Conservation (phyloP, 441 rosid genomes). For the Populus hybrid region DNA sequence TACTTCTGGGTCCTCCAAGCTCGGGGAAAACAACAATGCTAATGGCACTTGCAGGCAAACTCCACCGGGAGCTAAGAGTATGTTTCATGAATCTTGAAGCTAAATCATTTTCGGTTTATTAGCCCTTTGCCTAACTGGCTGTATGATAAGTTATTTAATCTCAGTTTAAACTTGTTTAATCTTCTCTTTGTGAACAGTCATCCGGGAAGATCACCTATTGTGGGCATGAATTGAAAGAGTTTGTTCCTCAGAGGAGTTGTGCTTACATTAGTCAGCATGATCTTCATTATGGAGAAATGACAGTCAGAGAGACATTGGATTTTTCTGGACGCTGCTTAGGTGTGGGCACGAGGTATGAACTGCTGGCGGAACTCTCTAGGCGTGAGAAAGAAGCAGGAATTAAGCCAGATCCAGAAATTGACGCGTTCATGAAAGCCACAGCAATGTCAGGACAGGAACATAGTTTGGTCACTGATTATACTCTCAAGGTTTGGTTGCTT, state of each 20-base stretch:
- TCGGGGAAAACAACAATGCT: constrained; percentile 82
- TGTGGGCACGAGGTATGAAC: constrained; percentile 75
- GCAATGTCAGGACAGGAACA: constrained; percentile 75
- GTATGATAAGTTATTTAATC: not conserved
- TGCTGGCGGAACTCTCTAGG: constrained; percentile 64
- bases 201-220: constrained; percentile 75
- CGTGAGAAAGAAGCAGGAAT: constrained; percentile 78
- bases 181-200: constrained; percentile 33
- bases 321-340: constrained; percentile 92
- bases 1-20: constrained; percentile 91
- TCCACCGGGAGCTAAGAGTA: constrained; percentile 59
- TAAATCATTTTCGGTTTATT: not conserved
- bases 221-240: constrained; percentile 79
- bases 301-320: constrained; percentile 83
- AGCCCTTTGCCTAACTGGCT: not conserved
- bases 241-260: constrained; percentile 84
- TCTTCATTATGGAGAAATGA: constrained; percentile 92
- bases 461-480: constrained; percentile 86
- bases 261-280: constrained; percentile 96
- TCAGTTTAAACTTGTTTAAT: not conserved
- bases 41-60: constrained; percentile 76
- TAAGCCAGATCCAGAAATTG: constrained; percentile 83
- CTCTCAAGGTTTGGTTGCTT: constrained; percentile 56
- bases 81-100: not conserved
- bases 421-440: constrained; percentile 92